Conservation (phyloP, 306 rosid genomes). For the Cicer arietinum region DNA sequence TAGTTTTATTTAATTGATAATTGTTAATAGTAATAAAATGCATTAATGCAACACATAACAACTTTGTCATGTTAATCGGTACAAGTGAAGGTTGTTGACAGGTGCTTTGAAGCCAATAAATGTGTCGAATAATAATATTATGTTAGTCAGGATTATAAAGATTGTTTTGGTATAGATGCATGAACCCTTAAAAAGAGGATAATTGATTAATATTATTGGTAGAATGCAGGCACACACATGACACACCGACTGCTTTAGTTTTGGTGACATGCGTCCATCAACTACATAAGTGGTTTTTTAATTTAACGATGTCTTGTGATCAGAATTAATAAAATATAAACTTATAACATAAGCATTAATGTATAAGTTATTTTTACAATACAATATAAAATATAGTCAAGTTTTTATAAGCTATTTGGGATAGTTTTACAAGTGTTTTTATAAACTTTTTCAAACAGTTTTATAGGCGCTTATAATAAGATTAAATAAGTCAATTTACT, state of each 20-base stretch:
- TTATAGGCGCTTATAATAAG: no score
- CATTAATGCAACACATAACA: constrained; percentile 13
- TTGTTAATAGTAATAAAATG: neutral
- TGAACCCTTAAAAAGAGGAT: constrained; percentile 2
- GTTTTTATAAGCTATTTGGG: no score
- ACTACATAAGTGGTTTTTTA: constrained; percentile 4
- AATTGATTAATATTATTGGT: neutral
- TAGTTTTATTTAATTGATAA: neutral
- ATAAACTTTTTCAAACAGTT: no score
- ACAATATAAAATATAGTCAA: no score
- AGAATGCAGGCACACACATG: constrained; percentile 17
- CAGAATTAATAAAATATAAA: neutral
- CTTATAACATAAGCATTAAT: no score
- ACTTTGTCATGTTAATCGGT: neutral
- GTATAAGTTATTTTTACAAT: no score
- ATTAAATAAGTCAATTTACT: no score
- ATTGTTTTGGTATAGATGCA: constrained; percentile 33
- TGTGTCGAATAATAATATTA: neutral
- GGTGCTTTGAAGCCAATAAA: constrained; percentile 22
- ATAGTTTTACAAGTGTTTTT: no score
- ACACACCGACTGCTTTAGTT: constrained; percentile 23
- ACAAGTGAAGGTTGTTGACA: constrained; percentile 1
- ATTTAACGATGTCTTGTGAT: neutral
- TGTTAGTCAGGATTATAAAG: constrained; percentile 30
- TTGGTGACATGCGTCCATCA: constrained; percentile 26